These are phyloP conservation scores for Claviceps capensis DNA, from an alignment of 2,329 filamentous ascomycete genomes.

Conservation along the genomic window DNA sequence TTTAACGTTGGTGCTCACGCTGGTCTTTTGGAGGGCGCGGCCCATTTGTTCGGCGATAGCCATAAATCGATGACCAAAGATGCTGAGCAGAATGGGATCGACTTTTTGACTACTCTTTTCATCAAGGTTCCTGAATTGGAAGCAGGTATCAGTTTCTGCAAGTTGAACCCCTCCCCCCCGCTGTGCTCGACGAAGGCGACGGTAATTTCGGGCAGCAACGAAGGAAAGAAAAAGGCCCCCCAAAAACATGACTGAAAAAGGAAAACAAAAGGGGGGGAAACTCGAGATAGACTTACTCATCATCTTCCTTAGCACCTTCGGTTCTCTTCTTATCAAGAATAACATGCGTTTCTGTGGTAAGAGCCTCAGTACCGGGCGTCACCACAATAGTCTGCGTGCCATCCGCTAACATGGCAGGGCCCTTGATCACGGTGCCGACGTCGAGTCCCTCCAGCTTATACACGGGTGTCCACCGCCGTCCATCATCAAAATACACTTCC, in stretches of 20 bases:
- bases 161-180: too few relatives aligned
- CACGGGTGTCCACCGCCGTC: conserved; percentile 62
- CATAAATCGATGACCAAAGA: conserved; percentile 77
- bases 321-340: conserved; percentile 64
- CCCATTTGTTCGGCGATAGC: conserved; percentile 79
- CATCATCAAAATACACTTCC: conserved; percentile 74
- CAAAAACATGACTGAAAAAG: neutral
- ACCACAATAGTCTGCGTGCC: conserved; percentile 87
- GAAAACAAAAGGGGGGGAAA: too few relatives aligned
- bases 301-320: conserved; percentile 25
- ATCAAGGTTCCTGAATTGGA: conserved; percentile 6
- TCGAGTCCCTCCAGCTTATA: conserved; percentile 67
- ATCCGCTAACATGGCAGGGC: conserved; percentile 77
- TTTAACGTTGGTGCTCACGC: conserved; percentile 70
- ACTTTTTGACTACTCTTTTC: conserved; percentile 24
- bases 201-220: neutral
- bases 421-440: conserved; percentile 58
- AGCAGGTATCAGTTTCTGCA: neutral
- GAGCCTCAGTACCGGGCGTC: conserved; percentile 60
- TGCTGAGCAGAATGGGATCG: conserved; percentile 65
- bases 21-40: conserved; percentile 64
- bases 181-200: neutral
- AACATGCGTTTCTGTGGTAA: conserved; percentile 75
- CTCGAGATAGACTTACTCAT: conserved; percentile 9
- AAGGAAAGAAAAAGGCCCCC: neutral